A percentile compares a stretch with the other conserved stretches of the same genome.
phyloP scores from a whole-genome alignment of 2,329 filamentous ascomycete genomes.

The Venturia carpophila region DNA sequence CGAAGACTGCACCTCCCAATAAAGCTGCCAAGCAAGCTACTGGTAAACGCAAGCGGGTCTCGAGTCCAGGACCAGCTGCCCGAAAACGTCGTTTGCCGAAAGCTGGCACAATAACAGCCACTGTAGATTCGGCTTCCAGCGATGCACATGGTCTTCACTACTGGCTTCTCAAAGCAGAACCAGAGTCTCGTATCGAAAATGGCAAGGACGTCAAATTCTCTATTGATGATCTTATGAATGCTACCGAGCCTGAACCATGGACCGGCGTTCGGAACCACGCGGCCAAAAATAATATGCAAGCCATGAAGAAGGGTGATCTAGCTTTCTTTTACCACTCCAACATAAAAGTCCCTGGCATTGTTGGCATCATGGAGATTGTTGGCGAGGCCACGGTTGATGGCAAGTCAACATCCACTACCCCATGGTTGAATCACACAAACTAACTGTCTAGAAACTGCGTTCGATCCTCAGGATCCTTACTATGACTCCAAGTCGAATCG shows the following conservation, averaged over 20 bases:
- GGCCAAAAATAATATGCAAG: constrained; percentile 81
- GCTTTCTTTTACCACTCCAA: constrained; percentile 98
- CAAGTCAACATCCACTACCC: constrained; percentile 32
- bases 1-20: constrained; percentile 18
- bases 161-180: constrained; percentile 55
- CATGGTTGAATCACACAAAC: neutral
- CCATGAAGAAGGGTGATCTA: constrained; percentile 84
- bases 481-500: constrained; percentile 70
- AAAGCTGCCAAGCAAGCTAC: constrained; percentile 15
- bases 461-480: constrained; percentile 66
- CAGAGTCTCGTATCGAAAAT: constrained; percentile 76
- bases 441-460: constrained; percentile 52
- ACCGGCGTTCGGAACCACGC: constrained; percentile 57
- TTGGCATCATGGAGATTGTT: constrained; percentile 82
- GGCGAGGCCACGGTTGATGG: constrained; percentile 73
- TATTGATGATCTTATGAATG: constrained; percentile 76
- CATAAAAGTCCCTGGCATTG: constrained; percentile 81
- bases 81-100: constrained; percentile 9
- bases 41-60: constrained; percentile 16
- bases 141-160: constrained; percentile 26
- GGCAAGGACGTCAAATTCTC: constrained; percentile 87
- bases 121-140: constrained; percentile 13
- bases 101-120: constrained; percentile 12
- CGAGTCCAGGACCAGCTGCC: constrained; percentile 16
- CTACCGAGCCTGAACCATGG: constrained; percentile 77